phyloP scores from a whole-genome alignment of 441 rosid species.

The Corymbia calophylla region DNA sequence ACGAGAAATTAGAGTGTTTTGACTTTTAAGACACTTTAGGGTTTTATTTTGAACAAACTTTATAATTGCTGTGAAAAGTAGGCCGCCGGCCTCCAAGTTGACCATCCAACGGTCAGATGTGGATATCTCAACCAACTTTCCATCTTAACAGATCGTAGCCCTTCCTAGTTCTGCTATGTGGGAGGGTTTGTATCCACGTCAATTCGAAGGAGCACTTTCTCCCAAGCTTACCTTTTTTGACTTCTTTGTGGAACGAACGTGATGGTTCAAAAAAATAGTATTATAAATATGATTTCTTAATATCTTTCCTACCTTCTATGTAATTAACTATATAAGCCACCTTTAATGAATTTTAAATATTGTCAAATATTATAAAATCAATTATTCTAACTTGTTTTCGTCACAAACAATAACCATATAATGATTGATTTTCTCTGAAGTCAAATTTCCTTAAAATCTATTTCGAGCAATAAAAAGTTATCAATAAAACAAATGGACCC shows the following conservation, averaged over 20 bases:
- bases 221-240: neutral
- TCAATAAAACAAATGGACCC: accelerated
- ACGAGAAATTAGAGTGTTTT: neutral
- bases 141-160: neutral
- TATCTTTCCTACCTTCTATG: neutral
- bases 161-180: neutral
- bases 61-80: neutral
- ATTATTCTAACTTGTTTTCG: neutral
- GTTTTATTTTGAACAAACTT: neutral
- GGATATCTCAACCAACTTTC: neutral
- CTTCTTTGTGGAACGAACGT: neutral
- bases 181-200: neutral
- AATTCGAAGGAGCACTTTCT: neutral
- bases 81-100: neutral
- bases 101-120: neutral
- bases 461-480: neutral
- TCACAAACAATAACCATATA: neutral
- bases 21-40: neutral
- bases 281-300: neutral
- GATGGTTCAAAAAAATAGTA: neutral
- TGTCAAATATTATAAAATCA: neutral
- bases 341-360: neutral
- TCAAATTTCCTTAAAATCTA: neutral
- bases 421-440: neutral
- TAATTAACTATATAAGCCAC: neutral